phyloP scores from a whole-genome alignment of 2,329 filamentous ascomycete species.

The Fusarium torreyae region DNA sequence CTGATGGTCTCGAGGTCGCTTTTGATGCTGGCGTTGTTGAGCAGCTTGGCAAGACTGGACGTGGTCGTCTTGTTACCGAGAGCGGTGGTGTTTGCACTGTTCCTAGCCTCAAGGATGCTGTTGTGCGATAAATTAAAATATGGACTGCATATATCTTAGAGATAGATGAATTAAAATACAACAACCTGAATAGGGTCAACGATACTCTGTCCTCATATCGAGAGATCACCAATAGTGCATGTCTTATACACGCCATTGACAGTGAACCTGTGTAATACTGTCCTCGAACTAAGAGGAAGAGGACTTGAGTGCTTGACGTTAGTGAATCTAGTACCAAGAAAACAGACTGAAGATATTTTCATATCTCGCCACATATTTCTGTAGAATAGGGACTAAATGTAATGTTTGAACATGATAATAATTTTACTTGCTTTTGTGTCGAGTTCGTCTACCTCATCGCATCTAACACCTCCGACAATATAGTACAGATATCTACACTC shows the following conservation, averaged over 20 bases:
- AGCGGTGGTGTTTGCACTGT: constrained; percentile 87
- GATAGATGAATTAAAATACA: constrained; percentile 27
- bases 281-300: too few species aligned
- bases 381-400: not conserved
- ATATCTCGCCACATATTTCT: not conserved
- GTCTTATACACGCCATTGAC: too few species aligned
- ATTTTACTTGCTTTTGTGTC: not conserved
- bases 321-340: too few species aligned
- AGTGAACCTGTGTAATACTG: too few species aligned
- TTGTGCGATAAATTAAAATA: constrained; percentile 78
- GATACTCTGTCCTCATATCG: not conserved
- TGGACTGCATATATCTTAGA: not conserved
- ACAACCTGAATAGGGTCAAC: not conserved
- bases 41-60: constrained; percentile 79
- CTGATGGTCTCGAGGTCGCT: constrained; percentile 82
- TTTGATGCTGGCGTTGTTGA: constrained; percentile 87
- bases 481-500: constrained; percentile 44
- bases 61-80: constrained; percentile 80
- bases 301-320: too few species aligned
- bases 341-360: too few species aligned
- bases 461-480: constrained; percentile 15
- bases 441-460: not conserved
- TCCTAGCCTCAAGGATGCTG: constrained; percentile 82
- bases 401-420: constrained; percentile 11
- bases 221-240: not conserved